phyloP scores from a whole-genome alignment of 345 rosid genomes.

The Eucalyptus marginata region DNA sequence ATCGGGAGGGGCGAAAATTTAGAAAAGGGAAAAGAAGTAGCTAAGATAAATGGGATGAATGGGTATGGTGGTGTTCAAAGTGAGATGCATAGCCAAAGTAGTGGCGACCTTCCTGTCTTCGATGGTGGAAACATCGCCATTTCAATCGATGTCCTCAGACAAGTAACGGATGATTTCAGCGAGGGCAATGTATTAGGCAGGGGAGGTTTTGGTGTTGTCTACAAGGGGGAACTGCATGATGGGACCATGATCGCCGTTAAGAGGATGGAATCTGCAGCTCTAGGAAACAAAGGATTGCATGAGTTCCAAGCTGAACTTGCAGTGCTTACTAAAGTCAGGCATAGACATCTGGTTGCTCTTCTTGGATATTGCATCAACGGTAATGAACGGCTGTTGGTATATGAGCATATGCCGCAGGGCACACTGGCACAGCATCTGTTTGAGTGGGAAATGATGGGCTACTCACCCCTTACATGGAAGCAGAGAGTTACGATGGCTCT shows the following conservation, averaged over 20 bases:
- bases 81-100: slow-evolving; percentile 23
- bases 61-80: slow-evolving; percentile 7
- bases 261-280: slow-evolving; percentile 59
- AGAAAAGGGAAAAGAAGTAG: slow-evolving; percentile 1
- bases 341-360: slow-evolving; percentile 79
- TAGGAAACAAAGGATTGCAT: slow-evolving; percentile 56
- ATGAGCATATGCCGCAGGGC: slow-evolving; percentile 90
- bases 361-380: slow-evolving; percentile 79
- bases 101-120: slow-evolving; percentile 23
- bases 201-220: slow-evolving; percentile 96
- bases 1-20: slow-evolving; percentile 12
- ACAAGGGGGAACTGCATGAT: slow-evolving; percentile 68
- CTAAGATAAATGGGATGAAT: not conserved
- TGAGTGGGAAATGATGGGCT: slow-evolving; percentile 30
- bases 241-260: slow-evolving; percentile 78
- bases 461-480: slow-evolving; percentile 59
- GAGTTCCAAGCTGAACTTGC: slow-evolving; percentile 89
- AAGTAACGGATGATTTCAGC: slow-evolving; percentile 63
- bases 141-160: slow-evolving; percentile 53
- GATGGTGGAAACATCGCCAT: slow-evolving; percentile 53
- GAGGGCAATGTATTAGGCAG: slow-evolving; percentile 54
- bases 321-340: slow-evolving; percentile 78
- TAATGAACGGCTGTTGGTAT: slow-evolving; percentile 69
- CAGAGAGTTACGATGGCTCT: slow-evolving; percentile 69
- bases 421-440: slow-evolving; percentile 65